Percentiles rank a stretch among this genome's conserved stretches.
Evolutionary conservation across 2,329 filamentous ascomycete species (phyloP).

Genomic region (Paracorniculantispora psalliotae): DNA sequence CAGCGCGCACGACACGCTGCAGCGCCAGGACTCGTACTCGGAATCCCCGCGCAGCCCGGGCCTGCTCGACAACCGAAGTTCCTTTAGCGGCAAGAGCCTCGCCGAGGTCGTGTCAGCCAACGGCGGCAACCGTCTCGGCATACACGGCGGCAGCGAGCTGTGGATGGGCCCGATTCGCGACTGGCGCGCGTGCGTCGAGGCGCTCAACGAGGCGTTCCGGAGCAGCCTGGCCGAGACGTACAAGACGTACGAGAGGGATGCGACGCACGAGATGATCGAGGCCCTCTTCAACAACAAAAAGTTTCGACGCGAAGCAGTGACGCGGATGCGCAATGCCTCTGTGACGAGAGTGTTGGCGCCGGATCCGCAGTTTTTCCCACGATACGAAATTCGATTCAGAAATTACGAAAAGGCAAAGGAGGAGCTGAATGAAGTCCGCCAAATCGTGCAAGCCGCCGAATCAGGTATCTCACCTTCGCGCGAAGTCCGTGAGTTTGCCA

Average conservation of each 20-base stretch:
- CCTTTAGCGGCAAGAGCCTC: conserved; percentile 33
- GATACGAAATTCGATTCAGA: conserved; percentile 43
- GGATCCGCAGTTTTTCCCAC: conserved; percentile 39
- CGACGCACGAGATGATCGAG: conserved; percentile 38
- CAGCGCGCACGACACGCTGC: conserved; percentile 20
- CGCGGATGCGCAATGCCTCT: conserved; percentile 42
- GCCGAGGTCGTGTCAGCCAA: conserved; percentile 27
- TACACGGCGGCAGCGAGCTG: conserved; percentile 24
- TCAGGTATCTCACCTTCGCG: conserved; percentile 36
- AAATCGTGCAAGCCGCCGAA: conserved; percentile 36
- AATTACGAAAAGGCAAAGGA: conserved; percentile 42
- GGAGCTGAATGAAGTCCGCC: conserved; percentile 35
- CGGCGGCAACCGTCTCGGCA: conserved; percentile 17
- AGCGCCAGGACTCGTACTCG: conserved; percentile 25
- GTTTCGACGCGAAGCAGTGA: conserved; percentile 38
- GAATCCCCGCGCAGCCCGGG: conserved; percentile 29
- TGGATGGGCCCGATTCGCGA: conserved; percentile 38
- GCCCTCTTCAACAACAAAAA: conserved; percentile 37
- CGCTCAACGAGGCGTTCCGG: conserved; percentile 36
- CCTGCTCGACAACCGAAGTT: conserved; percentile 32
- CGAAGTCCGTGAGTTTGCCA: conserved; percentile 36
- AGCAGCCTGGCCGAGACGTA: conserved; percentile 41
- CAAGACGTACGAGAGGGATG: conserved; percentile 39
- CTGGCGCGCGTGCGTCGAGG: conserved; percentile 40
- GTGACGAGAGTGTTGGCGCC: conserved; percentile 39